Conservation (phyloP, 176 grass and related monocot genomes). For the Cymbopogon citratus region DNA sequence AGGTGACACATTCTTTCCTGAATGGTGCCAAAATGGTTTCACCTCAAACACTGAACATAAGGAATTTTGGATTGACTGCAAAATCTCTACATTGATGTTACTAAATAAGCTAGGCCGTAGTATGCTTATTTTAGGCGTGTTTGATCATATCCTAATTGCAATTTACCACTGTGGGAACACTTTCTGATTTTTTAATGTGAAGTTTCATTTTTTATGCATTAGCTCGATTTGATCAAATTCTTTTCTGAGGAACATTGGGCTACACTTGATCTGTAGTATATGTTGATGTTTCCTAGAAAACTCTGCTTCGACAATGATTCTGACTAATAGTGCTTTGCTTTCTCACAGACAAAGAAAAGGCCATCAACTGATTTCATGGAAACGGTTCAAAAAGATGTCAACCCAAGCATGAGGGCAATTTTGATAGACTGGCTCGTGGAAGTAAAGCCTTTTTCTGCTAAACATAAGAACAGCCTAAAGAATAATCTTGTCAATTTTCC, state of each 20-base stretch:
- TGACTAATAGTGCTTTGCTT: background rate
- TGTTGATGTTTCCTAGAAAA: background rate
- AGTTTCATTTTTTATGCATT: background rate
- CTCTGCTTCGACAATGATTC: background rate
- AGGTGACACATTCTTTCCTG: constrained; percentile 47
- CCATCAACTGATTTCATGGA: constrained; percentile 84
- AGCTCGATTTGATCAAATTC: background rate
- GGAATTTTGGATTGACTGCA: background rate
- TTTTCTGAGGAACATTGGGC: background rate
- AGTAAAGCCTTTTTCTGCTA: constrained; percentile 48
- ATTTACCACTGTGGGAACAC: background rate
- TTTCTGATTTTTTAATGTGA: background rate
- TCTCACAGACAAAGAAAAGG: constrained; percentile 73
- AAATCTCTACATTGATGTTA: background rate
- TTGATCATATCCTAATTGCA: background rate
- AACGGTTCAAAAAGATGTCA: constrained; percentile 85
- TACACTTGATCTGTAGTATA: background rate
- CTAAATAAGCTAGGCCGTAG: background rate
- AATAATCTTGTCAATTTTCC: background rate
- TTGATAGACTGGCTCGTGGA: constrained; percentile 98
- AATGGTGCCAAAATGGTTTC: background rate
- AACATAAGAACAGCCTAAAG: background rate
- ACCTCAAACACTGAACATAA: background rate
- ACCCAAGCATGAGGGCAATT: constrained; percentile 91
- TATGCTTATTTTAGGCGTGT: background rate